Conservation (phyloP, 2,329 filamentous ascomycete species). For the Leptographium flavum region DNA sequence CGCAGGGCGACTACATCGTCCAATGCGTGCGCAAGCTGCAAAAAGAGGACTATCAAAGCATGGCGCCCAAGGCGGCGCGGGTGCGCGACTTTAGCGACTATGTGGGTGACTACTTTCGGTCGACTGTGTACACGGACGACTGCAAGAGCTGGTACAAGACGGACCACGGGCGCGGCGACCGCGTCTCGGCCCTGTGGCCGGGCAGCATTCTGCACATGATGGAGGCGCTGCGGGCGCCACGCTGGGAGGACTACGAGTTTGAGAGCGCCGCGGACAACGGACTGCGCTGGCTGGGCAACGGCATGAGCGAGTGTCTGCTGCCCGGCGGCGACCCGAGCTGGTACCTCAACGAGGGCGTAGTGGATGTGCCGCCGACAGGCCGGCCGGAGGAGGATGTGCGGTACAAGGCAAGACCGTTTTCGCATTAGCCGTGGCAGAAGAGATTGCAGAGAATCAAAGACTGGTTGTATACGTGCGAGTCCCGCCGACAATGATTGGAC, state of each 20-base stretch:
- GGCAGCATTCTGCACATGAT: conserved; percentile 29
- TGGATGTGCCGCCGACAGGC: not conserved
- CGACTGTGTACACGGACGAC: conserved; percentile 27
- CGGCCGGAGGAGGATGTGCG: not conserved
- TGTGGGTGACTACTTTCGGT: conserved; percentile 28
- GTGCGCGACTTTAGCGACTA: conserved; percentile 33
- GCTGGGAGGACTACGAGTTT: conserved; percentile 32
- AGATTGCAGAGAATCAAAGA: too few species aligned
- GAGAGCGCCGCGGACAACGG: conserved; percentile 17
- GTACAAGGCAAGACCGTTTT: too few species aligned
- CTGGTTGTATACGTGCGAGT: too few species aligned
- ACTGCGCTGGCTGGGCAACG: conserved; percentile 27
- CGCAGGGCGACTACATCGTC: conserved; percentile 32
- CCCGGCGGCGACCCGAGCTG: not conserved
- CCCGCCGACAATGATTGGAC: too few species aligned
- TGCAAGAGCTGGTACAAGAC: conserved; percentile 42
- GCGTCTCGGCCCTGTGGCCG: conserved; percentile 29
- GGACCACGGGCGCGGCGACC: conserved; percentile 22
- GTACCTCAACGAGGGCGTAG: not conserved
- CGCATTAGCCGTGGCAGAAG: too few species aligned
- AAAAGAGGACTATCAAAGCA: conserved; percentile 28
- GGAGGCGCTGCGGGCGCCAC: conserved; percentile 25
- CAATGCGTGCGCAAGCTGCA: conserved; percentile 32
- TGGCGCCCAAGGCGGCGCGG: conserved; percentile 27
- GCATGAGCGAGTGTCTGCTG: conserved; percentile 7